These are phyloP conservation scores for Hagleromyces aurorensis DNA, from an alignment of 805 yeast species.

Conservation along the genomic window DNA sequence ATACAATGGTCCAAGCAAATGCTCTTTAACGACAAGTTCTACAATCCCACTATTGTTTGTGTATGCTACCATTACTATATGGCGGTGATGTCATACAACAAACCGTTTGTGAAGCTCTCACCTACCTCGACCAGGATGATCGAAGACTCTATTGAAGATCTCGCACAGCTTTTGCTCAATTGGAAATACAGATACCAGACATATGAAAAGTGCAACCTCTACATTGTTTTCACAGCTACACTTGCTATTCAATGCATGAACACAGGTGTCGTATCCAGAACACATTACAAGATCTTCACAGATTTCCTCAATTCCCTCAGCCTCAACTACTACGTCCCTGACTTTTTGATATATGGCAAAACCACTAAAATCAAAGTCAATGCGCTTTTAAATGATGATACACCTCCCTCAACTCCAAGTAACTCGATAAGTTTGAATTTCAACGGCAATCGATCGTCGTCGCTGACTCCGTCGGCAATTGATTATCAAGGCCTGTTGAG, in stretches of 20 bases:
- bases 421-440: slow-evolving; percentile 8
- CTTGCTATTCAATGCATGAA: slow-evolving; percentile 13
- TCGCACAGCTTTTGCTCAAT: slow-evolving; percentile 6
- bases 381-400: slow-evolving; percentile 1
- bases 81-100: slow-evolving; percentile 41
- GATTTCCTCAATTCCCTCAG: slow-evolving; percentile 11
- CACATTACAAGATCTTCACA: slow-evolving; percentile 5
- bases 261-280: slow-evolving; percentile 5
- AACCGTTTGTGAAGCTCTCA: slow-evolving; percentile 37
- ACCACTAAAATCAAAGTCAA: slow-evolving; percentile 4
- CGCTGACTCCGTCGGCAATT: too few species aligned
- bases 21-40: slow-evolving; percentile 30
- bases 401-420: slow-evolving; percentile 2
- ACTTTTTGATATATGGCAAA: slow-evolving; percentile 1
- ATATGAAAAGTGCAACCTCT: slow-evolving; percentile 12
- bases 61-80: slow-evolving; percentile 45
- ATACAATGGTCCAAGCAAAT: slow-evolving; percentile 35
- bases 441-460: too few species aligned
- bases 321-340: slow-evolving; percentile 10
- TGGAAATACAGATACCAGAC: slow-evolving; percentile 7
- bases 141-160: slow-evolving; percentile 12
- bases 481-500: too few species aligned
- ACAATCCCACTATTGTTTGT: slow-evolving; percentile 39
- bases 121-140: slow-evolving; percentile 6
- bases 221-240: slow-evolving; percentile 13